Percentiles rank a stretch among this genome's conserved stretches.
Conservation (phyloP, 768 basidiomycete genomes). For the Boletus edulis region DNA sequence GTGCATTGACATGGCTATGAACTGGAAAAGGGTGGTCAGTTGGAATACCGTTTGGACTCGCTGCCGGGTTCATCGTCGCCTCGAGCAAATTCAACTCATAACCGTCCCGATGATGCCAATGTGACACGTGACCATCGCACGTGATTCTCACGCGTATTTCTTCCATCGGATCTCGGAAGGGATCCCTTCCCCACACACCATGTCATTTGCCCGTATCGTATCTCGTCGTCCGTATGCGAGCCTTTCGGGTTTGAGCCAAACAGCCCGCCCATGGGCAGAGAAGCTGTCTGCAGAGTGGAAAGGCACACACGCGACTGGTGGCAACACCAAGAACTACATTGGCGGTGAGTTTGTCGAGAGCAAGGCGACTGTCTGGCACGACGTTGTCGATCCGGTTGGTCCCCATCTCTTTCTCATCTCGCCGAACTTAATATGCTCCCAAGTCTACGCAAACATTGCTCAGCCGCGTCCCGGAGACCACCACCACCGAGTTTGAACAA, state of each 20-base stretch:
- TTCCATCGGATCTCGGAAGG: constrained; percentile 5
- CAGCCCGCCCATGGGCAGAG: constrained; percentile 63
- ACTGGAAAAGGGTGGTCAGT: constrained; percentile 16
- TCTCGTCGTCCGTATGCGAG: constrained; percentile 43
- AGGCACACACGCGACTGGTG: constrained; percentile 85
- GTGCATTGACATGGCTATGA: constrained; percentile 6
- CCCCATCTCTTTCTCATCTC: not conserved
- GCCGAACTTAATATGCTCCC: not conserved
- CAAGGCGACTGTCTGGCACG: constrained; percentile 74
- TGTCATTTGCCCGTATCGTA: constrained; percentile 19
- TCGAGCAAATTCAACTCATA: not conserved
- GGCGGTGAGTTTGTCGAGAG: constrained; percentile 89
- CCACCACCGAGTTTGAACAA: constrained; percentile 71
- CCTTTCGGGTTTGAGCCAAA: constrained; percentile 47
- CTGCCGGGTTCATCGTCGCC: constrained; percentile 21
- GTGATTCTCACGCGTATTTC: constrained; percentile 9
- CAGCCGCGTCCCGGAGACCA: constrained; percentile 88
- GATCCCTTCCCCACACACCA: constrained; percentile 6
- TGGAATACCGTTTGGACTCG: constrained; percentile 14
- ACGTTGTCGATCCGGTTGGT: constrained; percentile 86
- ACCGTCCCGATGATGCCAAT: not conserved
- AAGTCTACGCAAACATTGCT: constrained; percentile 91
- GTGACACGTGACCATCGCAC: constrained; percentile 15
- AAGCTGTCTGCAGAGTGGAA: constrained; percentile 75
- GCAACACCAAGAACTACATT: constrained; percentile 88